Evolutionary conservation across 2,329 filamentous ascomycete genomes (phyloP).

Genomic region (Fusarium nematophilum): DNA sequence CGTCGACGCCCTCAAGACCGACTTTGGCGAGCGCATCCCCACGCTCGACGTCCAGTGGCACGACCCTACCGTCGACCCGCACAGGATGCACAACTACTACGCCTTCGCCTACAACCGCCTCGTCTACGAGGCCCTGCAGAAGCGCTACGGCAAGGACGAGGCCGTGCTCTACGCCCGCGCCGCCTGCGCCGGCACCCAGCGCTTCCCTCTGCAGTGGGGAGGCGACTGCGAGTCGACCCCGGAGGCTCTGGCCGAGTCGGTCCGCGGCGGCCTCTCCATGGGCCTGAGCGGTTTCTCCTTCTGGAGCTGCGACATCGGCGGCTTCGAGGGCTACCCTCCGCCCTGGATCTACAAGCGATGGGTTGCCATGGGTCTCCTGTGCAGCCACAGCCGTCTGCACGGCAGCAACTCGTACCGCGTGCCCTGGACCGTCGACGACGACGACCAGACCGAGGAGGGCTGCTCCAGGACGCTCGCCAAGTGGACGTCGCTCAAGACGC

Average conservation of each 20-base stretch:
- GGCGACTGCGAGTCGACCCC: slow-evolving; percentile 81
- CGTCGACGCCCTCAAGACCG: slow-evolving; percentile 79
- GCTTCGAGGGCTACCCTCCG: slow-evolving; percentile 75
- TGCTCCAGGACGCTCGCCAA: slow-evolving; percentile 62
- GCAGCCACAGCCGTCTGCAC: slow-evolving; percentile 76
- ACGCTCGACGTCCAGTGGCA: slow-evolving; percentile 73
- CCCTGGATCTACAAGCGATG: slow-evolving; percentile 81
- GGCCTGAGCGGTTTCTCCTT: slow-evolving; percentile 74
- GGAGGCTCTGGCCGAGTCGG: slow-evolving; percentile 77
- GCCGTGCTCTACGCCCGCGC: slow-evolving; percentile 75
- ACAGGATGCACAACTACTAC: slow-evolving; percentile 82
- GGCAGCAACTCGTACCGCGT: slow-evolving; percentile 78
- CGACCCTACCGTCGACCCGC: slow-evolving; percentile 67
- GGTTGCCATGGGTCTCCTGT: slow-evolving; percentile 80
- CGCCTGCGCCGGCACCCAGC: slow-evolving; percentile 75
- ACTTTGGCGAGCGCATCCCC: slow-evolving; percentile 80
- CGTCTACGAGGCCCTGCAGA: slow-evolving; percentile 74
- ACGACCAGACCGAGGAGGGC: slow-evolving; percentile 65
- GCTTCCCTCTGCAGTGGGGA: slow-evolving; percentile 78
- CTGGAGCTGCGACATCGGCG: slow-evolving; percentile 78
- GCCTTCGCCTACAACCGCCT: slow-evolving; percentile 78
- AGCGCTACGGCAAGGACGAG: slow-evolving; percentile 61
- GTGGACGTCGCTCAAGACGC: slow-evolving; percentile 62
- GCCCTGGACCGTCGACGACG: slow-evolving; percentile 78
- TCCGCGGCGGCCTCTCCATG: slow-evolving; percentile 73